Conservation (phyloP, 495 filamentous ascomycete species). For the Podospora comata region DNA sequence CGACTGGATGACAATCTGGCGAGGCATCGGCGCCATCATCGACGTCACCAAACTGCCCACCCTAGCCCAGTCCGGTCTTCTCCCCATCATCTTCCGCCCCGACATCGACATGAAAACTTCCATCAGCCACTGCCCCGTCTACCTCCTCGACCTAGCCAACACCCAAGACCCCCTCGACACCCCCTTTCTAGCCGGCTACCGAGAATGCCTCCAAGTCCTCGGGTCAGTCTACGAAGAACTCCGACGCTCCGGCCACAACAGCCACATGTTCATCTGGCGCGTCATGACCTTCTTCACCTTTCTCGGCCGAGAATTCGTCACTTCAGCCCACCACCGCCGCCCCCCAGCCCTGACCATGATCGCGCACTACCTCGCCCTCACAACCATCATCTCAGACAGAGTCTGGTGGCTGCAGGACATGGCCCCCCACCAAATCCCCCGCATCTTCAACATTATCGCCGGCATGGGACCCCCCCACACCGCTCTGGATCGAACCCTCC, state of each 20-base stretch:
- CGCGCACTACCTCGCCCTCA: slow-evolving; percentile 46
- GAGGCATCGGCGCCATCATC: slow-evolving; percentile 44
- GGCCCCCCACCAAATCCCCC: slow-evolving; percentile 36
- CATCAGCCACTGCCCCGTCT: slow-evolving; percentile 34
- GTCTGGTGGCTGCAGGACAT: slow-evolving; percentile 49
- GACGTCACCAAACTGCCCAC: slow-evolving; percentile 26
- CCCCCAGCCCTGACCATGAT: slow-evolving; percentile 55
- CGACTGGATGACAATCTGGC: slow-evolving; percentile 49
- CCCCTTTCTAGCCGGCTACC: slow-evolving; percentile 31
- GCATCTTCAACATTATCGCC: slow-evolving; percentile 27
- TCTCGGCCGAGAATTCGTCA: slow-evolving; percentile 50
- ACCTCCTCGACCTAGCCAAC: slow-evolving; percentile 40
- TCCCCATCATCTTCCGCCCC: slow-evolving; percentile 39
- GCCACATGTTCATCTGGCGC: slow-evolving; percentile 36
- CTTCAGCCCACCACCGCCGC: slow-evolving; percentile 46
- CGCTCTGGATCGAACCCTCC: not conserved
- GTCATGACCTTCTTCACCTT: slow-evolving; percentile 46
- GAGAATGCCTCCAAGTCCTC: slow-evolving; percentile 38
- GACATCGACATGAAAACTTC: slow-evolving; percentile 37
- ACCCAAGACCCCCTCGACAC: slow-evolving; percentile 32
- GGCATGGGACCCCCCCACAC: not conserved
- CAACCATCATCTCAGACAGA: slow-evolving; percentile 31
- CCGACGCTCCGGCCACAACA: slow-evolving; percentile 36
- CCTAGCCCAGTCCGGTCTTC: slow-evolving; percentile 34
- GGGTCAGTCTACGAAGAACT: slow-evolving; percentile 47